Percentiles rank a stretch among this genome's conserved stretches.
Conservation (phyloP, 371 early-diverging fungal species). For the Zychaea mexicana region DNA sequence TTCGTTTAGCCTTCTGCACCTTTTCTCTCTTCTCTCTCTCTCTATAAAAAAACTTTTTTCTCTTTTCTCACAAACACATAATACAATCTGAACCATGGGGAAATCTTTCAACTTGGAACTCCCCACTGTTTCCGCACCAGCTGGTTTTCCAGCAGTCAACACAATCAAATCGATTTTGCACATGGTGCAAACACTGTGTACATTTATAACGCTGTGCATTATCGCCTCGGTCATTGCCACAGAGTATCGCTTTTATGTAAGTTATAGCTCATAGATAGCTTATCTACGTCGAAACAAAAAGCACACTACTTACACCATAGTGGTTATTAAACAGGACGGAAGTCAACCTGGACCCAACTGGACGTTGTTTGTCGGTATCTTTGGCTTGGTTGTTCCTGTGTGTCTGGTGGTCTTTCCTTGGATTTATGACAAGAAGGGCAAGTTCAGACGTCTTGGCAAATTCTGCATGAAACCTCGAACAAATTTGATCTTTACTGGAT, state of each 20-base stretch:
- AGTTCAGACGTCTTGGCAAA: constrained; percentile 32
- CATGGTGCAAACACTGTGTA: constrained; percentile 23
- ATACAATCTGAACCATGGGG: neutral
- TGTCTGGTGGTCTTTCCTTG: constrained; percentile 35
- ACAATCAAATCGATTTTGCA: constrained; percentile 32
- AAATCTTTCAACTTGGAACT: constrained; percentile 7
- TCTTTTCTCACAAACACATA: neutral
- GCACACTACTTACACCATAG: neutral
- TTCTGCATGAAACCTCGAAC: constrained; percentile 45
- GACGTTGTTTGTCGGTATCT: constrained; percentile 27
- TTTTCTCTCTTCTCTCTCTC: neutral
- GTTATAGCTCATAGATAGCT: neutral
- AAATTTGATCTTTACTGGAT: constrained; percentile 37
- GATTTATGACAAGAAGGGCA: constrained; percentile 29
- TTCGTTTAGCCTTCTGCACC: neutral
- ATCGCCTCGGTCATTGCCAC: constrained; percentile 36
- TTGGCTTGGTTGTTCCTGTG: constrained; percentile 28
- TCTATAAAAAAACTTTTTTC: neutral
- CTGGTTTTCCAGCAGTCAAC: constrained; percentile 26
- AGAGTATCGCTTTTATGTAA: constrained; percentile 34
- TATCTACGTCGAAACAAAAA: neutral
- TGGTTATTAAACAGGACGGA: constrained; percentile 23
- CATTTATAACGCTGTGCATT: constrained; percentile 31
- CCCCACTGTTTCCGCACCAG: constrained; percentile 17
- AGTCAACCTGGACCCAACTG: constrained; percentile 44